Conservation (phyloP, 2,329 filamentous ascomycete species). For the Dothistroma septosporum region DNA sequence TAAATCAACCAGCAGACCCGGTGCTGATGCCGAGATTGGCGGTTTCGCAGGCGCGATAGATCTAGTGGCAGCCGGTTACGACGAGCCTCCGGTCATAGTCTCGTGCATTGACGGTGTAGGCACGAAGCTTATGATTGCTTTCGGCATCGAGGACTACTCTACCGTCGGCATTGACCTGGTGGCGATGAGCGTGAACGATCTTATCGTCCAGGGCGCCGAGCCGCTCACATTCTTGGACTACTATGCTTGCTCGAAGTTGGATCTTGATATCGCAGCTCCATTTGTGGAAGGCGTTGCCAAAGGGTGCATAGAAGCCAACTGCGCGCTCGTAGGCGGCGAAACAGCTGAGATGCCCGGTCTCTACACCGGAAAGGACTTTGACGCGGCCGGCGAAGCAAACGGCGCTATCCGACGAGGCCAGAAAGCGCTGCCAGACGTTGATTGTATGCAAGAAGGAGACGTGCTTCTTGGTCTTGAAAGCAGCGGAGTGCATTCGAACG, state of each 20-base stretch:
- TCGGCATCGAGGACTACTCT: slow-evolving; percentile 82
- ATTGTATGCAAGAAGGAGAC: slow-evolving; percentile 75
- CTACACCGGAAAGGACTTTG: slow-evolving; percentile 84
- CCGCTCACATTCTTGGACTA: slow-evolving; percentile 97
- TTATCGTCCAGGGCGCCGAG: slow-evolving; percentile 92
- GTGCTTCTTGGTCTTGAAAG: slow-evolving; percentile 81
- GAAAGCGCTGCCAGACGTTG: slow-evolving; percentile 69
- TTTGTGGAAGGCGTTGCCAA: slow-evolving; percentile 88
- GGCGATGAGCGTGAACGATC: slow-evolving; percentile 98
- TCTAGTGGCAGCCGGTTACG: slow-evolving; percentile 69
- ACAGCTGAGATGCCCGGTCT: slow-evolving; percentile 98
- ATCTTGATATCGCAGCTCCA: slow-evolving; percentile 70
- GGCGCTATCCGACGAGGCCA: slow-evolving; percentile 68
- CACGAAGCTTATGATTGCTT: slow-evolving; percentile 94
- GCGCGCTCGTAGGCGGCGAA: slow-evolving; percentile 92
- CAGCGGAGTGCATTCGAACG: slow-evolving; percentile 89
- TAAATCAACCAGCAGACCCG: slow-evolving; percentile 75
- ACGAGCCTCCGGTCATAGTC: slow-evolving; percentile 74
- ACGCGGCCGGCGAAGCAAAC: slow-evolving; percentile 84
- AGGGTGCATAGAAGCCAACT: slow-evolving; percentile 79
- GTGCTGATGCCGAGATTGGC: slow-evolving; percentile 88
- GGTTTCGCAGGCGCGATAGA: slow-evolving; percentile 90
- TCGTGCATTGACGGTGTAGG: slow-evolving; percentile 94
- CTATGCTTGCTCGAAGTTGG: slow-evolving; percentile 87
- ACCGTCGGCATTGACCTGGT: slow-evolving; percentile 96